Conservation (phyloP, 1,284 basidiomycete species). For the Ceratobasidium sp. region DNA sequence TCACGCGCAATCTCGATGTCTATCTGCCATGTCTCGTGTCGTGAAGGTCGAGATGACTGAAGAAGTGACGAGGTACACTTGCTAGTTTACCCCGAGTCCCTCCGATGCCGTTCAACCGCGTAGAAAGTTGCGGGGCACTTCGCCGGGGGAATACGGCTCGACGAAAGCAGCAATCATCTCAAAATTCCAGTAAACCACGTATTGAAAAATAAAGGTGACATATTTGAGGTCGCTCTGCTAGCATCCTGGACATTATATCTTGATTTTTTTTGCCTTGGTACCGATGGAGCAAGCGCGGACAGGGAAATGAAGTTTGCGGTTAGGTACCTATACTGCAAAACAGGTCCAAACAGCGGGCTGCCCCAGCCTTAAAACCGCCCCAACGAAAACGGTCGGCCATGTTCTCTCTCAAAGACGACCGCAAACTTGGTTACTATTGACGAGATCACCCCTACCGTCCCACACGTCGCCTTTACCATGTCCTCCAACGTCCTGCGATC, state of each 20-base stretch:
- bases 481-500: slow-evolving; percentile 16
- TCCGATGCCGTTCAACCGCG: not conserved
- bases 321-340: not conserved
- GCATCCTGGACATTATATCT: too few relatives aligned
- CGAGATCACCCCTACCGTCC: not conserved
- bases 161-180: too few relatives aligned
- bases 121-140: not conserved
- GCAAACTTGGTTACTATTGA: not conserved
- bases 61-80: not conserved
- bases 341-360: slow-evolving; percentile 12
- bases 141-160: not conserved
- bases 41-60: too few relatives aligned
- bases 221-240: too few relatives aligned
- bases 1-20: too few relatives aligned
- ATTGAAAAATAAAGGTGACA: too few relatives aligned
- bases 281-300: not conserved
- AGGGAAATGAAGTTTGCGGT: not conserved
- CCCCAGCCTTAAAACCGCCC: slow-evolving; percentile 33
- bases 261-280: too few relatives aligned
- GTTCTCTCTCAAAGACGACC: not conserved
- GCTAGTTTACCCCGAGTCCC: not conserved
- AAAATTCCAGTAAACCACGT: too few relatives aligned
- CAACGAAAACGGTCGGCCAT: slow-evolving; percentile 6
- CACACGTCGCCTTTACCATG: not conserved
- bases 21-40: too few relatives aligned